Base-by-base conservation (phyloP, 805 yeast genomes). In the Wickerhamomyces queroliae region DNA sequence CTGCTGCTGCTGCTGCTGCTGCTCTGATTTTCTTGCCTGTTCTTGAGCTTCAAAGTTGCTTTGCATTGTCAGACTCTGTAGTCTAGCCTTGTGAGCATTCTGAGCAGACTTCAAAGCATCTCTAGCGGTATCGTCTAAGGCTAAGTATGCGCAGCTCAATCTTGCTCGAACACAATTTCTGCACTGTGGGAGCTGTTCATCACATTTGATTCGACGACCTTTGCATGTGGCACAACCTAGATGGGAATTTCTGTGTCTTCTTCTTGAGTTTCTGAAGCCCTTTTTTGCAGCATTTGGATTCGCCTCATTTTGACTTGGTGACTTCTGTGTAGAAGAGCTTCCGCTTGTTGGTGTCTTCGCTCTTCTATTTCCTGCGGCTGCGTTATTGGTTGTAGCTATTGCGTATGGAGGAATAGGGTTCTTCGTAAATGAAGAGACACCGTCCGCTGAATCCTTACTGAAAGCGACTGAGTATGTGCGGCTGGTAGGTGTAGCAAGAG, bases 211-310 rank as follows among this genome's bases (percentile, higher is more conserved):
- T 29, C 83, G 64, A 30, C 85, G 67, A 36, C 68, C 64, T 50
- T 79, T 78, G 58, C 86, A 79, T 17, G 80, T 77, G 3, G 76
- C 78, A 60, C 93, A 83, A n/a, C 93, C 91, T 38, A 74, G 55
- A 51, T 81, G 88, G 7, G 86, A 79, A 61, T 81, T 81, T 42
- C 80, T 66, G 58, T 81, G 88, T 43, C 72, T 70, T 49, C 83
- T 65, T 50, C 86, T 63, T 17, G 57, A 54, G 27, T 46, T 54
- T 34, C 58, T 43, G 36, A 43, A 41, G 5, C 48, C 46, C 32
- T 45, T 49, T 34, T 47, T 53, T 3, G 36, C 22, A 16, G 30
- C 13, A 7, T 17, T 35, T 9, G 43, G 29, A 15, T 17, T n/a
- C 16, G 25, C 34, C 19, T 32, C 23, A 12, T 42, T 43, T 20